Conservation (phyloP, 371 early-diverging fungal species). For the Mortierella sp. region DNA sequence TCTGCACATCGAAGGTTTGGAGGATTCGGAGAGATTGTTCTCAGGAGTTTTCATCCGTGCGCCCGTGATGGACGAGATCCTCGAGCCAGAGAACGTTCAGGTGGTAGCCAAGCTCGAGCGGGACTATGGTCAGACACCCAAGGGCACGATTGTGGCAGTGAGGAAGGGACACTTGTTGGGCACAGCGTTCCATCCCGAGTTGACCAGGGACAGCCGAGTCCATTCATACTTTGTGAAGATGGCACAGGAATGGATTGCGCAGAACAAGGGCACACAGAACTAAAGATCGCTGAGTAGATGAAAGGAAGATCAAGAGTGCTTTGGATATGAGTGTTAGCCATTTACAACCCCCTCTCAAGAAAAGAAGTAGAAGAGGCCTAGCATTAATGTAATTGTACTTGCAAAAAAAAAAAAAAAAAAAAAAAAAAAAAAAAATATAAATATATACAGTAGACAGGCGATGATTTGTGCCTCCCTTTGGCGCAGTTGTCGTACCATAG, state of each 20-base stretch:
- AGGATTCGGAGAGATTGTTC: slow-evolving; percentile 58
- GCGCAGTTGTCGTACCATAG: not conserved
- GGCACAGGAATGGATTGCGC: slow-evolving; percentile 54
- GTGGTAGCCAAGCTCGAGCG: slow-evolving; percentile 69
- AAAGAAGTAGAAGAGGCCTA: no score
- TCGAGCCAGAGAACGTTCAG: slow-evolving; percentile 72
- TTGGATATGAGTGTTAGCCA: no score
- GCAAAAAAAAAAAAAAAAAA: not conserved
- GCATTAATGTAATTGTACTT: not conserved
- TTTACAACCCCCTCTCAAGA: no score
- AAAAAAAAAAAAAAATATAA: not conserved
- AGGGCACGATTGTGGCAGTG: slow-evolving; percentile 87
- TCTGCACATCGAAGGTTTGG: slow-evolving; percentile 73
- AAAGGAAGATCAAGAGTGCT: not conserved
- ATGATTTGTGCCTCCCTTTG: not conserved
- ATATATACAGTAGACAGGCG: not conserved
- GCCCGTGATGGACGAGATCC: slow-evolving; percentile 82
- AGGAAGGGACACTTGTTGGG: slow-evolving; percentile 87
- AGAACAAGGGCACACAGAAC: slow-evolving; percentile 10
- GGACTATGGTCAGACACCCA: slow-evolving; percentile 58
- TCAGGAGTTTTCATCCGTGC: slow-evolving; percentile 95
- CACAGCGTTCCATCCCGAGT: slow-evolving; percentile 96
- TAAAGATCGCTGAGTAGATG: no score
- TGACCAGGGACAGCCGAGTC: slow-evolving; percentile 86
- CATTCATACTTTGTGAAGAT: slow-evolving; percentile 85